phyloP scores from a whole-genome alignment of 2,329 filamentous ascomycete species.

The Coniochaeta hoffmannii region DNA sequence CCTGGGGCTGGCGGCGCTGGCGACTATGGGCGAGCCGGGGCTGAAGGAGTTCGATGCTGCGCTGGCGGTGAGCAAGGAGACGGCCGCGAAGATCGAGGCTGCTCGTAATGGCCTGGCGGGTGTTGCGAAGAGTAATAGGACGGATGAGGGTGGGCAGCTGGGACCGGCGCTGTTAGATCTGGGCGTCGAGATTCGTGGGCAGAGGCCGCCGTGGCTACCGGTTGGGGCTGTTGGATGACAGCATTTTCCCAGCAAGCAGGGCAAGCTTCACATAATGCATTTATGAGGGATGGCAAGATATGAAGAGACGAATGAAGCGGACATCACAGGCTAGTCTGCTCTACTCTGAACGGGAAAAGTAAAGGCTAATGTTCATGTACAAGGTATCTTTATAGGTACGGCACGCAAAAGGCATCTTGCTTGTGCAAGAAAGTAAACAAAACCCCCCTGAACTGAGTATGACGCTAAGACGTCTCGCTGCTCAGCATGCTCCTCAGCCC shows the following conservation, averaged over 20 bases:
- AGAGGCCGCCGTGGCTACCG: slow-evolving; percentile 1
- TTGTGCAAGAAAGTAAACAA: slow-evolving; percentile 1
- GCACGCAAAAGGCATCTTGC: not conserved
- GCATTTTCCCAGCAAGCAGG: not conserved
- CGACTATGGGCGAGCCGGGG: slow-evolving; percentile 61
- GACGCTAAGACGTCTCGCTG: not conserved
- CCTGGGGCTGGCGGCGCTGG: slow-evolving; percentile 74
- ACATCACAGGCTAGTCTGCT: not conserved
- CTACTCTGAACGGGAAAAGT: not conserved
- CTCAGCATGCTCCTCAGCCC: not conserved
- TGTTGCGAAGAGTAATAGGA: slow-evolving; percentile 1
- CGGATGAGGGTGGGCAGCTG: not conserved
- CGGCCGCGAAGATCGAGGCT: slow-evolving; percentile 39
- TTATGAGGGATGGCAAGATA: not conserved
- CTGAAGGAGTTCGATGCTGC: slow-evolving; percentile 66
- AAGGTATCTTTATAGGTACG: slow-evolving; percentile 1
- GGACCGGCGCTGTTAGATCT: not conserved
- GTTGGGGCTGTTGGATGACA: not conserved
- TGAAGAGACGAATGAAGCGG: not conserved
- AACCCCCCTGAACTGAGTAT: not conserved
- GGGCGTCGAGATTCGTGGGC: not conserved
- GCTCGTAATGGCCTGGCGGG: slow-evolving; percentile 33
- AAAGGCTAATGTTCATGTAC: not conserved
- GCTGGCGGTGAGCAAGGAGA: slow-evolving; percentile 64
- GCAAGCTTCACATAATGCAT: not conserved